phyloP scores from a whole-genome alignment of 208 protist species.

The Trypanosoma scelopori region DNA sequence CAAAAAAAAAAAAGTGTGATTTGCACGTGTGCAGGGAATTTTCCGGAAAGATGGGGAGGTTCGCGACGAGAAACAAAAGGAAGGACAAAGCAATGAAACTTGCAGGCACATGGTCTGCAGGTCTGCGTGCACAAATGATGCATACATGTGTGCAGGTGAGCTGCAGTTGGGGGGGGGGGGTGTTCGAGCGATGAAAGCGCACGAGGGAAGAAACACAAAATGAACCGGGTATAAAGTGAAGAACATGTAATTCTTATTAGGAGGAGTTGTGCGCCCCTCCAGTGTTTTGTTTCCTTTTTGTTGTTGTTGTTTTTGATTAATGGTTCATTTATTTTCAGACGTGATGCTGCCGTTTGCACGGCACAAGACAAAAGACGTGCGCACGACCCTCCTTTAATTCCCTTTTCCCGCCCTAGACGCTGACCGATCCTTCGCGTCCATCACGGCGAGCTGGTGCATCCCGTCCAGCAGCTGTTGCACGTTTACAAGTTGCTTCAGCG shows the following conservation, averaged over 20 bases:
- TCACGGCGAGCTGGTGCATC: conserved; percentile 78
- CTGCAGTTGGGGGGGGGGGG: not conserved
- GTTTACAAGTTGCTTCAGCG: conserved; percentile 90
- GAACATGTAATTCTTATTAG: too few species aligned
- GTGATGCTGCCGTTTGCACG: too few species aligned
- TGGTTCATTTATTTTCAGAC: too few species aligned
- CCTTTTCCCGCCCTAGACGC: conserved; percentile 3
- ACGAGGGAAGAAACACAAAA: conserved; percentile 16
- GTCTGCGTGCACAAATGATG: not conserved
- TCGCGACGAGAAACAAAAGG: too few species aligned
- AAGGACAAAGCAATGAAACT: too few species aligned
- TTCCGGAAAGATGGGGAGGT: too few species aligned
- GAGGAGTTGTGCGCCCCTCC: too few species aligned
- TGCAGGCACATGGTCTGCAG: not conserved
- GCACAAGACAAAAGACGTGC: not conserved
- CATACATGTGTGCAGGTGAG: not conserved
- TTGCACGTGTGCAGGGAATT: too few species aligned
- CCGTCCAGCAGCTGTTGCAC: conserved; percentile 88
- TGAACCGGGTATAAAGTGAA: not conserved
- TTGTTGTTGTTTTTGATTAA: too few species aligned
- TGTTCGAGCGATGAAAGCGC: not conserved
- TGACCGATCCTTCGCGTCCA: conserved; percentile 60
- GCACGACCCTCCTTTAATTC: not conserved
- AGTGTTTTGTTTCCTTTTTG: too few species aligned
- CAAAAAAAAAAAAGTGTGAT: too few species aligned